A percentile compares a stretch with the other conserved stretches of the same genome.
Conservation (phyloP, 1,139 yeast species). For the Maudiozyma humilis region DNA sequence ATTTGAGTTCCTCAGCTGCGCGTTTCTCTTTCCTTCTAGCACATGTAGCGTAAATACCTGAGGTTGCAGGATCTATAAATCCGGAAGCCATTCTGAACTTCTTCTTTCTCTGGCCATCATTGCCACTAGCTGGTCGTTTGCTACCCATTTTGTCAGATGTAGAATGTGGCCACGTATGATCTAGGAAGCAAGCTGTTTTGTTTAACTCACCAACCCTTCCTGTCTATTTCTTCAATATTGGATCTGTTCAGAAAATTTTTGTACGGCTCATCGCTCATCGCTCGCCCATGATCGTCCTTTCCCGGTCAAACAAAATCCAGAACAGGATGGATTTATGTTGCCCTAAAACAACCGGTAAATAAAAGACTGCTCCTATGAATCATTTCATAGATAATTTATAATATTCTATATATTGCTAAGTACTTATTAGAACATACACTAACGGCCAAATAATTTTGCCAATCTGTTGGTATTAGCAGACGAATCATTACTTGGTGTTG, state of each 20-base stretch:
- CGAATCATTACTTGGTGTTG: conserved; percentile 2
- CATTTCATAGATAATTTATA: not conserved
- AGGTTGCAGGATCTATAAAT: conserved; percentile 60
- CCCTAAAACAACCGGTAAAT: no score
- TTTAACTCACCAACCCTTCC: not conserved
- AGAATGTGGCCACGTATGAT: no score
- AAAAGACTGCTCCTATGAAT: not conserved
- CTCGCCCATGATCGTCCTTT: not conserved
- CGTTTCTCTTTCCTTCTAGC: conserved; percentile 66
- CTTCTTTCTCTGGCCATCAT: conserved; percentile 10
- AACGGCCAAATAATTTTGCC: conserved; percentile 9
- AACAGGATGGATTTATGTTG: no score
- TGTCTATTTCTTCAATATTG: not conserved
- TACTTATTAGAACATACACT: not conserved
- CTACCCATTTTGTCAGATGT: conserved; percentile 1
- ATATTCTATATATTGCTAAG: no score
- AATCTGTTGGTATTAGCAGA: conserved; percentile 8
- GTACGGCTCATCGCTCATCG: not conserved
- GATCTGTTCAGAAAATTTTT: not conserved
- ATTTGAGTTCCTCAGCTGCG: conserved; percentile 64
- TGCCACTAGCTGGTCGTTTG: conserved; percentile 9
- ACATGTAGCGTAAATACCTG: conserved; percentile 84
- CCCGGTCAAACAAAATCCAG: no score
- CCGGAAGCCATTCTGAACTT: conserved; percentile 27
- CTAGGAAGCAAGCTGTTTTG: no score